Evolutionary conservation across 2,329 filamentous ascomycete genomes (phyloP).

Genomic region (Pyrenophora graminea): DNA sequence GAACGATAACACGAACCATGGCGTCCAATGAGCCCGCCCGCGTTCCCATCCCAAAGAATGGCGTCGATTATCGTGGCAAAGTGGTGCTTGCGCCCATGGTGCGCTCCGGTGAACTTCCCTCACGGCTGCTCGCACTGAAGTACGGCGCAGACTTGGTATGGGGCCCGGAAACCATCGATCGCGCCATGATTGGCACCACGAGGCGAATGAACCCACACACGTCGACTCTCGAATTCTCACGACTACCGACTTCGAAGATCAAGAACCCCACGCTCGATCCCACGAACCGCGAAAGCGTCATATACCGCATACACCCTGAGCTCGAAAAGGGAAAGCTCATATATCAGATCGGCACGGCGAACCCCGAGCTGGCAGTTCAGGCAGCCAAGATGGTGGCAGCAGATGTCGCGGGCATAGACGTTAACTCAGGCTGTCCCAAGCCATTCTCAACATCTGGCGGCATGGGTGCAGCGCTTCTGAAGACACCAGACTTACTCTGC

Average conservation of each 20-base stretch:
- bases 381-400: conserved; percentile 82
- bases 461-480: conserved; percentile 91
- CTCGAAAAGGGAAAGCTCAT: conserved; percentile 76
- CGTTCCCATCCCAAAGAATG: conserved; percentile 83
- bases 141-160: conserved; percentile 97
- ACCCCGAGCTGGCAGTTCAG: conserved; percentile 78
- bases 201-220: conserved; percentile 76
- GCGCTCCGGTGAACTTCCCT: conserved; percentile 92
- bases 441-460: conserved; percentile 91
- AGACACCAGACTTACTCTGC: conserved; percentile 80
- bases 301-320: conserved; percentile 81
- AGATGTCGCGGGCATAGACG: conserved; percentile 91
- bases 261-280: conserved; percentile 62
- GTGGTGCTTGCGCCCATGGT: conserved; percentile 97
- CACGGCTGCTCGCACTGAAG: conserved; percentile 82
- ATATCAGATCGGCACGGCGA: conserved; percentile 89
- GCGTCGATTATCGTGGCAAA: conserved; percentile 92
- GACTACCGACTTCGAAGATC: conserved; percentile 71
- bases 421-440: conserved; percentile 98
- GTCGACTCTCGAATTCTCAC: conserved; percentile 82
- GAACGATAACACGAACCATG: conserved; percentile 37
- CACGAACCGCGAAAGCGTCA: conserved; percentile 64
- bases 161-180: conserved; percentile 95
- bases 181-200: conserved; percentile 84
- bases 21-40: conserved; percentile 51